Evolutionary conservation across 148 eudicot species (phyloP).

Genomic region (Rhododendron williamsianum): DNA sequence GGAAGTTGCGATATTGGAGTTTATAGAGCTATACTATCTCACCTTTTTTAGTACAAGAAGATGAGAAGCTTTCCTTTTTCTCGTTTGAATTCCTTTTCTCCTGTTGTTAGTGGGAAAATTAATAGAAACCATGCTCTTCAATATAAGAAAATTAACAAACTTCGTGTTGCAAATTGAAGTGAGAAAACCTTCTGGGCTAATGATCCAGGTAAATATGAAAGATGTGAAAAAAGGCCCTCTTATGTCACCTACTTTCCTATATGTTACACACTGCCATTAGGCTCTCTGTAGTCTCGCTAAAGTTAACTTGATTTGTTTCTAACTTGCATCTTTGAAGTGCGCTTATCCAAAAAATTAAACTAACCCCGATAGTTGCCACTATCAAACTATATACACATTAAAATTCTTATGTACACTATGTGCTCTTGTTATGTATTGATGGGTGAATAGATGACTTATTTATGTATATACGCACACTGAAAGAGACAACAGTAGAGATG

Average conservation of each 20-base stretch:
- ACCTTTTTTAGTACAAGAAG: not conserved
- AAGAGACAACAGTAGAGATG: not conserved
- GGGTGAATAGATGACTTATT: not conserved
- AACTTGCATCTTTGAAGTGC: not conserved
- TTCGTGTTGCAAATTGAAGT: not conserved
- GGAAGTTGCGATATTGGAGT: not conserved
- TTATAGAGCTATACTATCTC: not conserved
- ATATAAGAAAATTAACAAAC: not conserved
- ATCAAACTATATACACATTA: not conserved
- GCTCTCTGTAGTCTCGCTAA: not conserved
- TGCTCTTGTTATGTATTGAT: not conserved
- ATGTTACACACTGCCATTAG: not conserved
- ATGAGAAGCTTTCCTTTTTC: not conserved
- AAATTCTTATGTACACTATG: not conserved
- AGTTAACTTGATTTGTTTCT: not conserved
- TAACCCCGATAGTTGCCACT: not conserved
- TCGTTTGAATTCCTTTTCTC: not conserved
- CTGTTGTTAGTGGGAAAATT: not conserved
- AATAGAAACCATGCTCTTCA: not conserved
- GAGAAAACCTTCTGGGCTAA: not conserved
- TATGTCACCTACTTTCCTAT: not conserved
- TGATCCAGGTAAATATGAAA: not conserved
- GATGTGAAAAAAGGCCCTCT: not conserved
- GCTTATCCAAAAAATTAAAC: not conserved
- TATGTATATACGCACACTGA: not conserved